A percentile compares a stretch with the other conserved stretches of the same genome.
Evolutionary conservation across 2,329 filamentous ascomycete species (phyloP).

Genomic region (Colletotrichum melonis): DNA sequence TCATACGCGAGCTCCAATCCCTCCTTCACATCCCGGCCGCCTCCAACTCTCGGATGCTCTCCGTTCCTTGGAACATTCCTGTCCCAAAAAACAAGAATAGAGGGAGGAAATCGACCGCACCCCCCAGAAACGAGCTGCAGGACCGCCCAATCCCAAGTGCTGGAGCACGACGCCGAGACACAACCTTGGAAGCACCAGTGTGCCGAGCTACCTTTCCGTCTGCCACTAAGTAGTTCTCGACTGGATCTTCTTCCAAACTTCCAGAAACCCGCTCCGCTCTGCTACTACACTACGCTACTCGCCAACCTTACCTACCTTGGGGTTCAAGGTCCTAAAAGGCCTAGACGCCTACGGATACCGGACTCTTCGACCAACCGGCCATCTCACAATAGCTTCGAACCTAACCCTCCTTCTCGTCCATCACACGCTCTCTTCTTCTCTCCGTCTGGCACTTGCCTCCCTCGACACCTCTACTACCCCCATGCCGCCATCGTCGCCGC

Average conservation of each 20-base stretch:
- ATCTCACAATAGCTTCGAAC: constrained; percentile 8
- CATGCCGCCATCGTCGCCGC: constrained; percentile 9
- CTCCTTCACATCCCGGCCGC: not conserved
- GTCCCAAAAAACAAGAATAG: not conserved
- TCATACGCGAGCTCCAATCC: not conserved
- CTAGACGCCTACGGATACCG: not conserved
- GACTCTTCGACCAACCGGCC: not conserved
- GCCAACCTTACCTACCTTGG: not conserved
- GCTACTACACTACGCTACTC: not conserved
- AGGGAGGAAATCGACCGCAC: not conserved
- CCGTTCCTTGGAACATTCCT: not conserved
- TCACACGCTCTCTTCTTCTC: not conserved
- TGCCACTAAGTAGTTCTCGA: not conserved
- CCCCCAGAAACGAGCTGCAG: not conserved
- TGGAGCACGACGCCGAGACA: constrained; percentile 9
- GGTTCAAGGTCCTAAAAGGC: not conserved
- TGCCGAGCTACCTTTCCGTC: not conserved
- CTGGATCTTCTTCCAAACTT: constrained; percentile 5
- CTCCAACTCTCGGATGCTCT: not conserved
- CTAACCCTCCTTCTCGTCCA: not conserved
- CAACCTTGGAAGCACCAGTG: not conserved
- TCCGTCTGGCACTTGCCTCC: not conserved
- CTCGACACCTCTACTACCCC: not conserved
- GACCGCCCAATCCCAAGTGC: not conserved
- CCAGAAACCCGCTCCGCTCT: not conserved